Percentiles rank a stretch among this genome's conserved stretches.
Conservation (phyloP, 805 yeast species). For the Yarrowia phangngaensis region DNA sequence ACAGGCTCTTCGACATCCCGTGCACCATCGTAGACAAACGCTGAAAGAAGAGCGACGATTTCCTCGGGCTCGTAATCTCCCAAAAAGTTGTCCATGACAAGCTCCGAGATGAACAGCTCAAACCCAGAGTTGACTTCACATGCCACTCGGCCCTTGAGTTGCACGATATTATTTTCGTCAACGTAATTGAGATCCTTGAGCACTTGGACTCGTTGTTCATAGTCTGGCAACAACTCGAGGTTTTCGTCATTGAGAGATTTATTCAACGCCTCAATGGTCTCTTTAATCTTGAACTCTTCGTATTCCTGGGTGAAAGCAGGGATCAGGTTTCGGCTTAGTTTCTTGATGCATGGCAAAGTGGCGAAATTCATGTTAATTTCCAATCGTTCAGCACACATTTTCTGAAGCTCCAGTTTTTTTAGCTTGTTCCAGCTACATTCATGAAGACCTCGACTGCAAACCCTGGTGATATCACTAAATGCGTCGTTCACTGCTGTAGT, state of each 20-base stretch:
- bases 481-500: conserved; percentile 14
- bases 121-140: conserved; percentile 79
- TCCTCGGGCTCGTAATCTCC: conserved; percentile 94
- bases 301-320: conserved; percentile 47
- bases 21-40: conserved; percentile 89
- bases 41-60: conserved; percentile 88
- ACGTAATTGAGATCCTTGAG: conserved; percentile 72
- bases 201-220: conserved; percentile 81
- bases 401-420: conserved; percentile 41
- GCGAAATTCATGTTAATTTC: background rate
- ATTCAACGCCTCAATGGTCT: conserved; percentile 55
- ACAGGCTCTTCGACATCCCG: conserved; percentile 56
- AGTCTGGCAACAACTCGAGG: conserved; percentile 85
- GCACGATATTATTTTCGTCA: conserved; percentile 67
- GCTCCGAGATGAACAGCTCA: conserved; percentile 84
- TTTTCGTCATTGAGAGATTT: conserved; percentile 78
- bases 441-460: conserved; percentile 2
- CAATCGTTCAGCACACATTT: conserved; percentile 36
- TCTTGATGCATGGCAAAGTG: background rate
- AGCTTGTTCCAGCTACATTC: conserved; percentile 16
- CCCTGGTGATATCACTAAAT: conserved; percentile 15
- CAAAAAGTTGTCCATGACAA: conserved; percentile 83
- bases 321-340: conserved; percentile 44
- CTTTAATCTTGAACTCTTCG: conserved; percentile 46
- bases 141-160: conserved; percentile 85